Evolutionary conservation across 345 rosid species (phyloP), one percentile per base, ranked within the genome.

Genomic region (Pistacia vera): DNA sequence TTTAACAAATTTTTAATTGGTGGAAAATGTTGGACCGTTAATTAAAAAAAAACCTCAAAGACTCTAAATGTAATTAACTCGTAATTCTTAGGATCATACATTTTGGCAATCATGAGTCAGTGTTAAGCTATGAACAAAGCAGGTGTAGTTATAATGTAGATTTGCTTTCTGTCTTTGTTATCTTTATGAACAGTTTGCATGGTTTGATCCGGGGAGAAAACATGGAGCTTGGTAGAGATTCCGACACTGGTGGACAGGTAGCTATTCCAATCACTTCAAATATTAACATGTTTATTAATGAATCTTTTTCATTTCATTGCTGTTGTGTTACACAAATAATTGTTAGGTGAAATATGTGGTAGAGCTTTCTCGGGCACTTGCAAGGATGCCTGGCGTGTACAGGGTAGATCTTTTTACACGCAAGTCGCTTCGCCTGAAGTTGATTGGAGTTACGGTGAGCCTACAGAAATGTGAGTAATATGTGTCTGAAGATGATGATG

Each of bases 161-260:
- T 30, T 30, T 30, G 33, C 33, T 30, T 30, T 30, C 33, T 30
- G 33, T 30, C 33, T 30, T 30, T 30, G 33, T 74, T 7, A 64
- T 77, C 28, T 72, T 70, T 77, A 20, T 71, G 69, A 44, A 71
- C 84, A 95, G 99, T 77, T 86, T 95, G 83, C 99, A 95, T 72
- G 99, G 99, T 20, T 77, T 95, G 84, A 95, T 95, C 67, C 98
- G 98, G 60, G 98, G 97, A 65, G 99, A 95, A 41, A 89, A 93
- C 68, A 95, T 95, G 99, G 99, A 95, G 87, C 99, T 95, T 71
- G 99, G 99, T 69, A 85, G 99, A 44, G 99, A 95, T 85, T 96
- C 98, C 8, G 99, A 93, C 82, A 96, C 99, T 1, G 99, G 99
- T 56, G 98, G 98, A 78, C 99, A 96, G 92, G 98, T 95, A 86